These are phyloP conservation scores for Sporothrix curviconia DNA, from an alignment of 2,329 filamentous ascomycete species.

Conservation along the genomic window DNA sequence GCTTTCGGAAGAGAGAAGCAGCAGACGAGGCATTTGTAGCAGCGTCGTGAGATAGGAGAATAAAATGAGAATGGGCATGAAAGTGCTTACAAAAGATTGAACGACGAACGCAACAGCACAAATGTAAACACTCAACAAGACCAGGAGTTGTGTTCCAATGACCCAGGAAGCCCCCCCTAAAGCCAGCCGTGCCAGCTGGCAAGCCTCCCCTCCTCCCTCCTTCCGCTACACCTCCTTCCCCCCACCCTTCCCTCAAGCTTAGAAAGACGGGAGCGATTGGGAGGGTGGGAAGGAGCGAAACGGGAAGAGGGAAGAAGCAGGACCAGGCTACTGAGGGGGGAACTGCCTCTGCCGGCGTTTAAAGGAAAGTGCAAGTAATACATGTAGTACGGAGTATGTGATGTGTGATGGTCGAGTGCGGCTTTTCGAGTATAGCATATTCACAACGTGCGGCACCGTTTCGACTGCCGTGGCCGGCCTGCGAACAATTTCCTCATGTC, in stretches of 20 bases:
- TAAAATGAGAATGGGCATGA: background rate
- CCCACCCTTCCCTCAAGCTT: background rate
- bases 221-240: background rate
- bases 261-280: slow-evolving; percentile 8
- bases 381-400: too few relatives aligned
- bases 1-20: background rate
- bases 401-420: too few relatives aligned
- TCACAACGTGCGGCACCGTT: background rate
- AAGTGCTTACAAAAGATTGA: background rate
- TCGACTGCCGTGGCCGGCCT: background rate
- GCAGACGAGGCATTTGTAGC: slow-evolving; percentile 10
- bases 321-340: too few relatives aligned
- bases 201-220: background rate
- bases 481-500: background rate
- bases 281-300: background rate
- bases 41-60: background rate
- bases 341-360: too few relatives aligned
- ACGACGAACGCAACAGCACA: background rate
- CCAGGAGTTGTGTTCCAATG: background rate
- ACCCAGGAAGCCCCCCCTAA: too few relatives aligned
- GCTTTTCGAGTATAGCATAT: too few relatives aligned
- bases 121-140: background rate
- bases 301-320: background rate
- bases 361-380: too few relatives aligned
- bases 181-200: slow-evolving; percentile 5